These are phyloP conservation scores for Geotrichum macrosporum DNA, from an alignment of 1,139 yeast species.

Conservation along the genomic window DNA sequence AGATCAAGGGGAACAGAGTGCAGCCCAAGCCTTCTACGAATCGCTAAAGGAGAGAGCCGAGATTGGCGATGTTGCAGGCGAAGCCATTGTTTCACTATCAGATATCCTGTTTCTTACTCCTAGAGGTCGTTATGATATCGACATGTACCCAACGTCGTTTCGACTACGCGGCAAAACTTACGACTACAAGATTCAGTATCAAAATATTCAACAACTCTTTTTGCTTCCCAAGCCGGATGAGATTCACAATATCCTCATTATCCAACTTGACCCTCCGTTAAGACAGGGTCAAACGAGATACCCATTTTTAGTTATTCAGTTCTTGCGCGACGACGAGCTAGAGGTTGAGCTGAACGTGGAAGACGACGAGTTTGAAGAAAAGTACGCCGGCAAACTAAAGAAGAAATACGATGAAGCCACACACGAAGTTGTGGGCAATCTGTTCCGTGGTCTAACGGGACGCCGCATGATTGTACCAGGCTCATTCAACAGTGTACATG, in stretches of 20 bases:
- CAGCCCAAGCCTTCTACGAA: conserved; percentile 84
- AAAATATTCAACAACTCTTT: conserved; percentile 84
- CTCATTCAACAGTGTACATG: conserved; percentile 58
- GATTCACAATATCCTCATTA: conserved; percentile 75
- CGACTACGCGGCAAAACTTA: conserved; percentile 96
- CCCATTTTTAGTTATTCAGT: conserved; percentile 87
- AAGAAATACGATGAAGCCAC: conserved; percentile 77
- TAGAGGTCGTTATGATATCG: conserved; percentile 93
- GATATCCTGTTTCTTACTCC: conserved; percentile 94
- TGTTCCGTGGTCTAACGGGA: conserved; percentile 85
- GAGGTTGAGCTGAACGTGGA: conserved; percentile 84
- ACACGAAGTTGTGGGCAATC: conserved; percentile 81
- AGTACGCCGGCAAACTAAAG: conserved; percentile 70
- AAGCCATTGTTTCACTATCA: conserved; percentile 90
- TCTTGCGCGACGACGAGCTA: conserved; percentile 82
- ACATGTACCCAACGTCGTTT: conserved; percentile 82
- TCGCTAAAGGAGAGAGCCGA: conserved; percentile 92
- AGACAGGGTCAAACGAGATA: conserved; percentile 95
- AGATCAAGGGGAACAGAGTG: conserved; percentile 56
- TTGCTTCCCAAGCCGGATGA: conserved; percentile 94
- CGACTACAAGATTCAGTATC: conserved; percentile 90
- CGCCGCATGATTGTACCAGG: conserved; percentile 84
- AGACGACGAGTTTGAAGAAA: conserved; percentile 72
- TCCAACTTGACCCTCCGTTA: conserved; percentile 92
- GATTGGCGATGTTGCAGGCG: conserved; percentile 93